Base-by-base conservation (phyloP, 2,329 filamentous ascomycete genomes). In the Elsinoe batatas region DNA sequence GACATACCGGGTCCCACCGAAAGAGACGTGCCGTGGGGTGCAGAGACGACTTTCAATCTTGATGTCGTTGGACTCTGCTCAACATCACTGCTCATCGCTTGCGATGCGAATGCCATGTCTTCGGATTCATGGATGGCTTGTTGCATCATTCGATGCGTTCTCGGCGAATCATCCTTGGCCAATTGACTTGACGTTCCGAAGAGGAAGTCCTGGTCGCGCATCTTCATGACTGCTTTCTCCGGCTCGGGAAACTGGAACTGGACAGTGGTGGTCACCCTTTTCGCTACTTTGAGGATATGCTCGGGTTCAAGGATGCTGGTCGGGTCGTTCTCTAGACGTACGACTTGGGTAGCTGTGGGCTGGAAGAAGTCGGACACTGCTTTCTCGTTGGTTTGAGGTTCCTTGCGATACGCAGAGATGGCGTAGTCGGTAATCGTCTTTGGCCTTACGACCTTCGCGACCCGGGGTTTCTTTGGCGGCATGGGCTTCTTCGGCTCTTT, bases 151-250 rank as follows among this genome's bases (percentile, higher is more conserved):
- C 78, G 76, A 13, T 87, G 68, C 20, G 83, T 77, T 0, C 78
- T 79, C 0, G 86, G 85, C 0, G 85, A 87, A 35, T 89, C 81
- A 56, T 89, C 86, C 55, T 78, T 73, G 12, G 84, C 85, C 20
- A 95, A 72, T 67, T 95, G 89, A 67, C 89, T 94, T 1, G 86
- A 91, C 0, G 88, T 93, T 1, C 88, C 89, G 69, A 95, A 95
- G 0, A 94, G 71, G 64, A 91, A 87, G 58, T 90, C 82, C 66
- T 93, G 89, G 1, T 79, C 74, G 2, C 79, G 75, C 12, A 86
- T 79, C 61, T 85, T 78, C 53, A 79, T 79, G 42, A 84, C 69
- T 1, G 88, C 89, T 18, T 54, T 54, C 43, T 56, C 44, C 26
- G 58, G 58, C 30, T 56, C 53, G 17, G 58, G 51, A 12, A 60